Base-by-base conservation (phyloP, 768 basidiomycete genomes). In the Auriscalpium vulgare region DNA sequence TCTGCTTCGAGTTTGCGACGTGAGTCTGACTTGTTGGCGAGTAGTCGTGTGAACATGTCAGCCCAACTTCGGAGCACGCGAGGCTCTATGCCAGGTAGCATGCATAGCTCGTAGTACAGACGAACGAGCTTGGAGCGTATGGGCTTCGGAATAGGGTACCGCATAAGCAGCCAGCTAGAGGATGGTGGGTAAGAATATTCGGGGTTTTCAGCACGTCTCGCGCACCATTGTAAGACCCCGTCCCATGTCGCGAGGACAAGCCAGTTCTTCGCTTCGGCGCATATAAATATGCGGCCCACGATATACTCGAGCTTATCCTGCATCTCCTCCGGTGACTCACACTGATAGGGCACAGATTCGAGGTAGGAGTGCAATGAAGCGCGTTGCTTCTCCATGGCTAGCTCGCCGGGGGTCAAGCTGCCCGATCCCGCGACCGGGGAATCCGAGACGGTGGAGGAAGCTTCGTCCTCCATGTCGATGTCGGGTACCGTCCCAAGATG, bases 241-340 rank as follows among this genome's bases (percentile, higher is more conserved):
- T 91, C 88, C 88, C 89, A 92, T 8, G 82, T 83, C 29, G 83
- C 80, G 45, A 90, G 74, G 17, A 81, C 74, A 37, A 79, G 72
- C 89, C 89, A 92, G 61, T 87, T 85, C 73, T 82, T 83, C 50
- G 84, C 74, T 66, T 83, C 81, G n/a, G 83, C 85, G 59, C 85
- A 87, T 21, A 89, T 72, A 58, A 75, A 71, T 47, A 92, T 80
- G 70, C 79, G 87, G 46, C 79, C 75, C 10, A 90, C 75, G 60
- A 92, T 88, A 50, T 75, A 66, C 63, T 88, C 85, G 8, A 91
- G 78, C 60, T 81, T 79, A 34, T 70, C 66, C 53, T 85, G 80
- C 88, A 92, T 91, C 53, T 82, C 80, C 57, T 85, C 80, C 48
- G 79, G 67, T 21, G 85, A 73, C 67, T 91, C 89, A 69, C 83